Percentiles rank a stretch among this genome's conserved stretches.
phyloP scores from a whole-genome alignment of 1,284 basidiomycete species.

The Sanghuangporus sanghuang region DNA sequence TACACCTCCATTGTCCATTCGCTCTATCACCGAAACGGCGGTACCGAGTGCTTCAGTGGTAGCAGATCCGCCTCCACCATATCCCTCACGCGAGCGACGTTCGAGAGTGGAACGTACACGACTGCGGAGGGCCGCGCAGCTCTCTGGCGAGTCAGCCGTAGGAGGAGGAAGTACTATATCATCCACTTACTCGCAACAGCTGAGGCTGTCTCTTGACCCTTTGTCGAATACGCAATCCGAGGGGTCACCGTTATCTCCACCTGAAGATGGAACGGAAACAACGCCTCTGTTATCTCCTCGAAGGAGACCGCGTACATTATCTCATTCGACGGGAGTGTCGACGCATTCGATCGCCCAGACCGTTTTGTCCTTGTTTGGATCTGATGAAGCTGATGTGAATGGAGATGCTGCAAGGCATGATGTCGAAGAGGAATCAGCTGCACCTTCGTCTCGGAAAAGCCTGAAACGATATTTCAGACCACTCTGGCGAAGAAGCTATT shows the following conservation, averaged over 20 bases:
- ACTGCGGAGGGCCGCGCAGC: constrained; percentile 28
- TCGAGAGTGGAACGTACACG: constrained; percentile 29
- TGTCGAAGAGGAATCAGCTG: constrained; percentile 18
- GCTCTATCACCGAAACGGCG: neutral
- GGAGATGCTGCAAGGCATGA: constrained; percentile 12
- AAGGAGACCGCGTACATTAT: constrained; percentile 44
- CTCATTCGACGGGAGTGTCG: constrained; percentile 44
- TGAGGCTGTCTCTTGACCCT: constrained; percentile 25
- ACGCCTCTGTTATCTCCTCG: constrained; percentile 36
- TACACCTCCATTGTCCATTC: neutral
- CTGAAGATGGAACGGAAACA: constrained; percentile 31
- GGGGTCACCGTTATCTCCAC: constrained; percentile 13
- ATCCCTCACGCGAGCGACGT: constrained; percentile 52
- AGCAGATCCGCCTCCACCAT: constrained; percentile 62
- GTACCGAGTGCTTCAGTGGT: constrained; percentile 5
- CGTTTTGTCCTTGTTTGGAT: constrained; percentile 52
- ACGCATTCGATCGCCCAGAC: constrained; percentile 65
- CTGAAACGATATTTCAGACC: constrained; percentile 63
- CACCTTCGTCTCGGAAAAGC: constrained; percentile 21
- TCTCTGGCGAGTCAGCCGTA: constrained; percentile 19
- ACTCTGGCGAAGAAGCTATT: constrained; percentile 48
- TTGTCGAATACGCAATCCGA: constrained; percentile 18
- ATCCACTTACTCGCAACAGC: constrained; percentile 26
- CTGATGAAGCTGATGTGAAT: constrained; percentile 34
- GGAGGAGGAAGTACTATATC: neutral